These are phyloP conservation scores for Entomortierella beljakovae DNA, from an alignment of 192 early-diverging fungal species.

Conservation along the genomic window DNA sequence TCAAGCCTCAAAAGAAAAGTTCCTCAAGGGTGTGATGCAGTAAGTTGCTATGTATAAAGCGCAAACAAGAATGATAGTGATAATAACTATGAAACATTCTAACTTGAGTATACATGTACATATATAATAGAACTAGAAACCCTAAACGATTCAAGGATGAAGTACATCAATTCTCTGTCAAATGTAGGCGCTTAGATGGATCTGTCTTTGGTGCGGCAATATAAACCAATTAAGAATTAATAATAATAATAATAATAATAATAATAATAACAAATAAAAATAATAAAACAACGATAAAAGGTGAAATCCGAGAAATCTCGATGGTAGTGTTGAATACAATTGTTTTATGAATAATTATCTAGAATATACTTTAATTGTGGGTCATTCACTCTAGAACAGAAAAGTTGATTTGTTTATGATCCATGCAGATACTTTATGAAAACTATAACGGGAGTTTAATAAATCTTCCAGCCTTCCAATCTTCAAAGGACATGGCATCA, in stretches of 20 bases:
- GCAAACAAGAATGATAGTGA: background rate
- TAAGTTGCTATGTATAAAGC: conserved; percentile 24
- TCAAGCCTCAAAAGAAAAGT: conserved; percentile 58
- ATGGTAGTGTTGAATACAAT: too few relatives aligned
- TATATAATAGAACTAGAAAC: conserved; percentile 53
- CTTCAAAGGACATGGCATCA: background rate
- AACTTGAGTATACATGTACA: background rate
- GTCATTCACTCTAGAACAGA: too few relatives aligned
- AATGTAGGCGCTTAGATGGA: conserved; percentile 60
- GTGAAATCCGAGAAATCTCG: background rate
- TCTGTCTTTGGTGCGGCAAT: conserved; percentile 56
- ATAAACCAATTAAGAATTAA: background rate
- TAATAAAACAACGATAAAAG: background rate
- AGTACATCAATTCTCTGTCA: conserved; percentile 56
- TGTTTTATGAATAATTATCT: background rate
- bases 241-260: too few relatives aligned
- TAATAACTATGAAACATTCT: too few relatives aligned
- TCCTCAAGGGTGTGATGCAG: conserved; percentile 64
- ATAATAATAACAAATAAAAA: too few relatives aligned
- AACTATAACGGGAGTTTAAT: conserved; percentile 3
- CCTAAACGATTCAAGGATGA: conserved; percentile 59
- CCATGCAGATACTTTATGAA: background rate
- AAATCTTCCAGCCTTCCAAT: conserved; percentile 1
- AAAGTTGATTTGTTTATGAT: background rate
- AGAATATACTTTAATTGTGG: too few relatives aligned